A percentile compares a stretch with the other conserved stretches of the same genome.
phyloP scores from a whole-genome alignment of 176 grass and related monocot species.

The Canna indica region DNA sequence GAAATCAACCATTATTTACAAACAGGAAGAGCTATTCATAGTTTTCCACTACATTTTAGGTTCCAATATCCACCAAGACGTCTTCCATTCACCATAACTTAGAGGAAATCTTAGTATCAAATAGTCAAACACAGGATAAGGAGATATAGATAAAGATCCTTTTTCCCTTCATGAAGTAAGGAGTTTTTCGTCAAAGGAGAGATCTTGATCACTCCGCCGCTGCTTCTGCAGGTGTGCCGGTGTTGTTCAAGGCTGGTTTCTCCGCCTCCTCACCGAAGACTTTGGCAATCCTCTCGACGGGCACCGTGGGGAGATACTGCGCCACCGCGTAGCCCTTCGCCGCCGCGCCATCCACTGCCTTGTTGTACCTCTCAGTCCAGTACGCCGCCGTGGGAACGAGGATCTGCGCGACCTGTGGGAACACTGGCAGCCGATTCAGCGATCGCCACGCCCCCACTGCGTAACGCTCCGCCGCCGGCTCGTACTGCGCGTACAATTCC shows the following conservation, averaged over 20 bases:
- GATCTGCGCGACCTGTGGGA: constrained; percentile 59
- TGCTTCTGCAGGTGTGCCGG: no score
- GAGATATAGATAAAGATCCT: no score
- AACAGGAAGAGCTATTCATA: no score
- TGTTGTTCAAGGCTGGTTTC: not conserved
- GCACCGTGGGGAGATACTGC: constrained; percentile 46
- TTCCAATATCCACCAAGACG: no score
- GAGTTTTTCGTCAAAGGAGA: no score
- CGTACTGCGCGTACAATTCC: constrained; percentile 48
- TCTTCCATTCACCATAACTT: no score
- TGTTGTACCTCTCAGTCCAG: constrained; percentile 78
- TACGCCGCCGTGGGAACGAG: constrained; percentile 48
- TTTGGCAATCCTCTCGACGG: constrained; percentile 62
- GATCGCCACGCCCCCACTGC: constrained; percentile 59
- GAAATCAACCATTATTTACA: no score
- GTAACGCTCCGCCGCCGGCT: constrained; percentile 59
- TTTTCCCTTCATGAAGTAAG: no score
- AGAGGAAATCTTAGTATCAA: no score
- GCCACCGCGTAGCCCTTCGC: constrained; percentile 14
- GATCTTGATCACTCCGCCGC: not conserved
- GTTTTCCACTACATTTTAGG: no score
- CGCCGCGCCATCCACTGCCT: constrained; percentile 20
- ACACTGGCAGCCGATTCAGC: constrained; percentile 63
- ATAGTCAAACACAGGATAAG: no score
- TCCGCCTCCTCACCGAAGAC: constrained; percentile 31